Percentiles rank a stretch among this genome's conserved stretches.
These are phyloP conservation scores for Dillenia turbinata DNA, from an alignment of 164 flowering plant species.

Conservation along the genomic window DNA sequence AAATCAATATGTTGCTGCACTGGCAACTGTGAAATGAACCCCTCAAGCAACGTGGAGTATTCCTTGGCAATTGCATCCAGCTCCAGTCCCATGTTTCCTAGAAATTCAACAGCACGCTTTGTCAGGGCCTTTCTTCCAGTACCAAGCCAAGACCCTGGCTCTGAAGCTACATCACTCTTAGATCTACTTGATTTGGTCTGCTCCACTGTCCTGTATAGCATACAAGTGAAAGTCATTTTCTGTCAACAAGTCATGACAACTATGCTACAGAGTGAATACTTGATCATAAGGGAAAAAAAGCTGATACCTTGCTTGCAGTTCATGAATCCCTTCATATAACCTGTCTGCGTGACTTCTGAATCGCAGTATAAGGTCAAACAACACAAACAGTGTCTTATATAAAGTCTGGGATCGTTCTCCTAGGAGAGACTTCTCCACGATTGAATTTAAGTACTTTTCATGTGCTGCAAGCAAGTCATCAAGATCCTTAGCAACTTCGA, in stretches of 20 bases:
- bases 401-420: slow-evolving; percentile 82
- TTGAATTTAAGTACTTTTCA: slow-evolving; percentile 86
- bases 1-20: slow-evolving; percentile 90
- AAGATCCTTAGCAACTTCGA: slow-evolving; percentile 88
- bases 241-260: background rate
- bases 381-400: slow-evolving; percentile 63
- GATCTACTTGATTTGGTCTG: slow-evolving; percentile 31
- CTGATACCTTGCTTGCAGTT: slow-evolving; percentile 78
- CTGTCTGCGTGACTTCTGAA: slow-evolving; percentile 89
- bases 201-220: slow-evolving; percentile 40
- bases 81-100: slow-evolving; percentile 63
- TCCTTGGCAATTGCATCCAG: slow-evolving; percentile 67
- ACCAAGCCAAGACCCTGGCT: slow-evolving; percentile 55
- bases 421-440: slow-evolving; percentile 93
- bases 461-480: slow-evolving; percentile 96
- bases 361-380: slow-evolving; percentile 87
- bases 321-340: slow-evolving; percentile 82
- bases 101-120: slow-evolving; percentile 75
- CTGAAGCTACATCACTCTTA: slow-evolving; percentile 31
- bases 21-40: slow-evolving; percentile 84
- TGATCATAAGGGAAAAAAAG: slow-evolving; percentile 5
- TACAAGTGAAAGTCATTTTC: background rate
- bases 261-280: background rate
- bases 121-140: slow-evolving; percentile 88
- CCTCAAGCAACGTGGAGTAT: slow-evolving; percentile 67